Base-by-base conservation (phyloP, 2,329 filamentous ascomycete species). In the Pseudocercospora vitis region DNA sequence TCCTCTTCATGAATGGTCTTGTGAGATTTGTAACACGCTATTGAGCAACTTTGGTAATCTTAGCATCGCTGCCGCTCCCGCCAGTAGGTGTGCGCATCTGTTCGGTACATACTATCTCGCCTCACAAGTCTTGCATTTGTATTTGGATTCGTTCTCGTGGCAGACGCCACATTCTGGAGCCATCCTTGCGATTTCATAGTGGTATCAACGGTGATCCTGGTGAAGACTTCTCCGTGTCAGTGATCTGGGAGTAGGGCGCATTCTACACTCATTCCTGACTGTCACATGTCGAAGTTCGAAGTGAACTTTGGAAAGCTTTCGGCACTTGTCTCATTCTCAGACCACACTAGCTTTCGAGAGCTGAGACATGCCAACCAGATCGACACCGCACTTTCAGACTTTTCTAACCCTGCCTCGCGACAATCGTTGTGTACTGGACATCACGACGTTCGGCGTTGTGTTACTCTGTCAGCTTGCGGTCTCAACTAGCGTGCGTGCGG, bases 81-180 rank as follows among this genome's bases (percentile, higher is more conserved):
- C n/a, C n/a, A n/a, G n/a, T n/a, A n/a, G n/a, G n/a, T n/a, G n/a
- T n/a, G n/a, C n/a, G 29, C 11, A 32, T n/a, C n/a, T n/a, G n/a
- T n/a, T n/a, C n/a, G n/a, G 9, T 26, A 60, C 69, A 18, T 64
- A 77, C 75, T 78, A 78, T 65, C 71, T 73, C 26, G 76, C 57
- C 54, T 71, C 65, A 61, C 76, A 78, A 16, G 71, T 70, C n/a
- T 75, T 74, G 60, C 76, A 78, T 67, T 76, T 77, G 70, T 78
- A 78, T 63, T 78, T 78, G 44, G 73, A 74, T n/a, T 71, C 69
- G 42, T 68, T 63, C 18, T 65, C 63, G 33, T 70, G 63, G 65
- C 76, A 78, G n/a, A 78, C 68, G 37, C 71, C 71, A 55, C 76
- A 78, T 9, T 67, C 56, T 6, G 67, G 64, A 12, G 65, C 53